Percentiles rank a stretch among this genome's conserved stretches.
phyloP scores from a whole-genome alignment of 1,284 basidiomycete species.

The Ceratobasidium sp. region DNA sequence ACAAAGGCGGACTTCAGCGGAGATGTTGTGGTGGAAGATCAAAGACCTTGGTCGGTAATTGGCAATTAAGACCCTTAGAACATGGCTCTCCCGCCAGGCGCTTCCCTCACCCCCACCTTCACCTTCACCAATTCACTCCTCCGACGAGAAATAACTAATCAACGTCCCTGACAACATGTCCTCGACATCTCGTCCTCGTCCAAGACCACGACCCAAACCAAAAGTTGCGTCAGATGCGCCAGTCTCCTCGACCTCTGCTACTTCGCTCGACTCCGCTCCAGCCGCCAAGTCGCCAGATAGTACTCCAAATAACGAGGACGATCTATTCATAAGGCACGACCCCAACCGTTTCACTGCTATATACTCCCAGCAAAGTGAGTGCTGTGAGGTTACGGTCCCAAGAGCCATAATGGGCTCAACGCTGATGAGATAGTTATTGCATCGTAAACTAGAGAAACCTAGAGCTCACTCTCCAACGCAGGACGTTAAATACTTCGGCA shows the following conservation, averaged over 20 bases:
- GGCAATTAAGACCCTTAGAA: conserved; percentile 1
- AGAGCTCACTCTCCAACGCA: conserved; percentile 30
- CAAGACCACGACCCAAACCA: conserved; percentile 37
- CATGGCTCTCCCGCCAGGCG: not conserved
- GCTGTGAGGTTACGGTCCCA: not conserved
- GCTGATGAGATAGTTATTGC: conserved; percentile 22
- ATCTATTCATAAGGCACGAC: conserved; percentile 38
- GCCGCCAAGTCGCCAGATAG: conserved; percentile 38
- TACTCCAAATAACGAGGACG: conserved; percentile 17
- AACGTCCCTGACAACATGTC: conserved; percentile 1
- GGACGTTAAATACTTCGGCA: conserved; percentile 41
- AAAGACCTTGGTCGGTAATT: not conserved
- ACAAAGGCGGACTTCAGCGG: too few relatives aligned
- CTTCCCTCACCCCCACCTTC: not conserved
- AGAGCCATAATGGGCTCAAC: conserved; percentile 12
- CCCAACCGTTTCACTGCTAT: conserved; percentile 23
- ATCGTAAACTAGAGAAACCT: conserved; percentile 29
- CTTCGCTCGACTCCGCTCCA: not conserved
- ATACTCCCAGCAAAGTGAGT: conserved; percentile 37
- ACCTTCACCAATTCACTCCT: not conserved
- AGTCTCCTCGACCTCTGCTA: conserved; percentile 22
- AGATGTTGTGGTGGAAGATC: too few relatives aligned
- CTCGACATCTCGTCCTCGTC: conserved; percentile 27
- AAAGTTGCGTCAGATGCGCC: conserved; percentile 19
- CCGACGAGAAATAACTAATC: not conserved